These are phyloP conservation scores for Podaxis mareebaensis DNA, from an alignment of 768 basidiomycete species.

Conservation along the genomic window DNA sequence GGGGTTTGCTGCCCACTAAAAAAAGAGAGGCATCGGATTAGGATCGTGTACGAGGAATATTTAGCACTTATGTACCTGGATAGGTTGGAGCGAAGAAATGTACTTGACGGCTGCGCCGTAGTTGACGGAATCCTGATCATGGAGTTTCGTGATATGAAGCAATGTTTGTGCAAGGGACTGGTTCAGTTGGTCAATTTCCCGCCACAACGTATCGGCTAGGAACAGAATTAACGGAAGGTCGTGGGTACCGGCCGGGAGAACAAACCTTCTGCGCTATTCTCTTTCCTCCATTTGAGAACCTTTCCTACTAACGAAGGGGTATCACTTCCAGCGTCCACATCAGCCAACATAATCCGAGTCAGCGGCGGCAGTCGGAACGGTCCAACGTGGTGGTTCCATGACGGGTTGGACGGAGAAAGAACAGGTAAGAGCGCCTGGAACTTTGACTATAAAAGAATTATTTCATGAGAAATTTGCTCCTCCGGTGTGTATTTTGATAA, in stretches of 20 bases:
- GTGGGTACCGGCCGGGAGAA: slow-evolving; percentile 1
- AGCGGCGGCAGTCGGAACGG: slow-evolving; percentile 83
- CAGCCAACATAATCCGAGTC: slow-evolving; percentile 86
- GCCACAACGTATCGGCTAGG: slow-evolving; percentile 67
- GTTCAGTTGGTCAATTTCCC: slow-evolving; percentile 61
- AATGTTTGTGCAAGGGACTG: slow-evolving; percentile 57
- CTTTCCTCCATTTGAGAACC: slow-evolving; percentile 87
- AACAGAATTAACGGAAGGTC: slow-evolving; percentile 3
- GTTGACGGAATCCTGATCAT: slow-evolving; percentile 44
- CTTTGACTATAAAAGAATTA: slow-evolving; percentile 15
- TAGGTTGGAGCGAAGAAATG: slow-evolving; percentile 57
- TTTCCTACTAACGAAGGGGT: slow-evolving; percentile 92
- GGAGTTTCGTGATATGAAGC: slow-evolving; percentile 47
- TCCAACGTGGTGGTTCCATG: slow-evolving; percentile 72
- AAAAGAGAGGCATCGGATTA: neutral
- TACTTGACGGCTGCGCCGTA: slow-evolving; percentile 64
- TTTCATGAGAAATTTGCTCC: slow-evolving; percentile 10
- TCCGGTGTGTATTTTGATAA: neutral
- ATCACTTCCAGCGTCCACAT: slow-evolving; percentile 94
- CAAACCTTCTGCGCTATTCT: slow-evolving; percentile 57
- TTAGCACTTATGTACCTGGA: slow-evolving; percentile 43
- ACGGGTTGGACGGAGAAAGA: slow-evolving; percentile 62
- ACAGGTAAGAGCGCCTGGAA: slow-evolving; percentile 44
- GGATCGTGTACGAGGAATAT: neutral
- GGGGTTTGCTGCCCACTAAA: slow-evolving; percentile 63